These are phyloP conservation scores for Cryptococcus amylolentus DNA, from an alignment of 1,284 basidiomycete species.

Conservation along the genomic window DNA sequence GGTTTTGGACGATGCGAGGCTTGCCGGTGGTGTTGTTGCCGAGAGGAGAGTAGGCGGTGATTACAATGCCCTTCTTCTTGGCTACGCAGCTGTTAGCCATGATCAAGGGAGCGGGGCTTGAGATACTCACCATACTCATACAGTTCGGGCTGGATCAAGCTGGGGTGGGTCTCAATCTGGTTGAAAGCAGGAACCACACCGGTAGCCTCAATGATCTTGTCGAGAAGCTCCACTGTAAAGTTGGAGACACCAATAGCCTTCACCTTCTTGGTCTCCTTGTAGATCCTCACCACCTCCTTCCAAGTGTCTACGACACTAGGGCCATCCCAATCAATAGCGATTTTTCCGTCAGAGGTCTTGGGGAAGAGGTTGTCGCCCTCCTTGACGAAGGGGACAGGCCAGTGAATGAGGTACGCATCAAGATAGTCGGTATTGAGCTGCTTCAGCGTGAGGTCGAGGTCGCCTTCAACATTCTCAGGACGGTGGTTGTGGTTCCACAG, in stretches of 20 bases:
- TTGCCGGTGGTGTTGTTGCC: slow-evolving; percentile 58
- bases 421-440: slow-evolving; percentile 70
- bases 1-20: slow-evolving; percentile 50
- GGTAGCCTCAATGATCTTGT: slow-evolving; percentile 69
- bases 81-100: slow-evolving; percentile 45
- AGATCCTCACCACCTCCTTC: slow-evolving; percentile 46
- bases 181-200: slow-evolving; percentile 73
- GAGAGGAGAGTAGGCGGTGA: slow-evolving; percentile 81
- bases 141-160: slow-evolving; percentile 40
- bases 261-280: slow-evolving; percentile 41
- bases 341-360: slow-evolving; percentile 15
- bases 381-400: slow-evolving; percentile 72
- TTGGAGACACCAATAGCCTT: slow-evolving; percentile 63
- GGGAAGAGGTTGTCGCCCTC: slow-evolving; percentile 46
- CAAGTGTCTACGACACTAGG: slow-evolving; percentile 35
- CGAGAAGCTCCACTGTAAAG: slow-evolving; percentile 65
- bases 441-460: slow-evolving; percentile 68
- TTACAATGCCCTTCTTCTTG: slow-evolving; percentile 68
- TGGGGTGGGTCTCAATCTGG: slow-evolving; percentile 81
- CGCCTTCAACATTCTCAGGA: slow-evolving; percentile 60
- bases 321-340: slow-evolving; percentile 27
- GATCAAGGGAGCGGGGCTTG: neutral
- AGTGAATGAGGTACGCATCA: slow-evolving; percentile 81
- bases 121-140: slow-evolving; percentile 28
- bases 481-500: slow-evolving; percentile 43